Base-by-base conservation (phyloP, 805 yeast species). In the Candida caryicola region DNA sequence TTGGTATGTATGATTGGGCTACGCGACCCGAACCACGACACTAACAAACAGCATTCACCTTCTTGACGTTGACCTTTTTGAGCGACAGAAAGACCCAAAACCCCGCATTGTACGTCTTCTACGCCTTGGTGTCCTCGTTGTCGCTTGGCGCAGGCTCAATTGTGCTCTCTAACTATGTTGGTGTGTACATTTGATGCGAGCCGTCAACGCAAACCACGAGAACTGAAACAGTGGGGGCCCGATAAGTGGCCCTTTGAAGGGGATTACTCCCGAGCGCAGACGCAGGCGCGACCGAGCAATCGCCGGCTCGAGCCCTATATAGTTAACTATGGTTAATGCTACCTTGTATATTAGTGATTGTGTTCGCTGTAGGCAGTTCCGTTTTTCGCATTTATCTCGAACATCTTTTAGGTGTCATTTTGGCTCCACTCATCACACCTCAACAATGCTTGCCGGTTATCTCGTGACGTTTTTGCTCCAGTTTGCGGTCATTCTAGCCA, bases 171-270 rank as follows among this genome's bases (percentile, higher is more conserved):
- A 69, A 69, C 51, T 64, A 51, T 44, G 67, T 69, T 30, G 74
- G 74, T 15, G 74, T 69, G 2, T 68, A 69, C 44, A 62, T 68
- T 37, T 69, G 51, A 33, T n/a, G n/a, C n/a, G n/a, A n/a, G n/a
- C n/a, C n/a, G n/a, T n/a, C n/a, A n/a, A n/a, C n/a, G n/a, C n/a
- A n/a, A n/a, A n/a, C n/a, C n/a, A n/a, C n/a, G n/a, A n/a, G n/a
- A n/a, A n/a, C n/a, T n/a, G n/a, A n/a, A n/a, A n/a, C n/a, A n/a
- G n/a, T n/a, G n/a, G n/a, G n/a, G n/a, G n/a, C n/a, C n/a, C n/a
- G n/a, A n/a, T n/a, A n/a, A n/a, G n/a, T n/a, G n/a, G n/a, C n/a
- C n/a, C n/a, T n/a, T n/a, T n/a, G n/a, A n/a, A n/a, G n/a, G n/a
- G n/a, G n/a, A n/a, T n/a, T n/a, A n/a, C n/a, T n/a, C n/a, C n/a